Evolutionary conservation across 176 grass and related monocot species (phyloP), one percentile per base, ranked within the genome.

Genomic region (Phyllostachys edulis): DNA sequence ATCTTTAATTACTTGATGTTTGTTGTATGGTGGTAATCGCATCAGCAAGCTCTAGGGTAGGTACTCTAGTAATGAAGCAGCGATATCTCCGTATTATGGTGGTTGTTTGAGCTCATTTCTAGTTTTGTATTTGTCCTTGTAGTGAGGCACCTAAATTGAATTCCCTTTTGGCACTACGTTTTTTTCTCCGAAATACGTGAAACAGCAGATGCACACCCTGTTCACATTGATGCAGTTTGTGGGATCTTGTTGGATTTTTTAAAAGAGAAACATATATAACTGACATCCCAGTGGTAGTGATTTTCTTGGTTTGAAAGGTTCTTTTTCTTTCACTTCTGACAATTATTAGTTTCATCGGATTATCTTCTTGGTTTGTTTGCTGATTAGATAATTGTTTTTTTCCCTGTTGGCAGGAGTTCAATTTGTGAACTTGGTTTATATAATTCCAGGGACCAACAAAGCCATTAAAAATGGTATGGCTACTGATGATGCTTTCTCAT

Each of bases 401-500:
- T 6, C 7, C 7, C 20, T 26, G 9, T 7, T 20, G 7, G 57
- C 84, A 87, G 87, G 80, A 14, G 63, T 21, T 32, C 69, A 42
- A 13, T 69, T 78, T 29, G n/a, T 59, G 3, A 5, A 40, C 12
- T 64, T 52, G 5, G 68, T 23, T 32, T 79, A 38, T 40, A 45
- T 76, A 69, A 45, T 84, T 66, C 57, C 10, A 34, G 80, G 26
- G 23, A 65, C 18, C 44, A 55, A 18, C 16, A 78, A 41, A 54
- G 32, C 21, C 60, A 79, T 56, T 65, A 9, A 88, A 79, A 79
- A 88, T 88, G 87, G 87, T 88, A 79, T 38, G 56, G 1, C 18
- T 64, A 60, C 12, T 64, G 18, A 44, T 68, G 26, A 12, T 41
- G 52, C 46, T 23, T 73, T 80, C 37, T 55, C 23, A 54, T 71